Conservation (phyloP, 768 basidiomycete genomes). For the Thelephora ganbajun region DNA sequence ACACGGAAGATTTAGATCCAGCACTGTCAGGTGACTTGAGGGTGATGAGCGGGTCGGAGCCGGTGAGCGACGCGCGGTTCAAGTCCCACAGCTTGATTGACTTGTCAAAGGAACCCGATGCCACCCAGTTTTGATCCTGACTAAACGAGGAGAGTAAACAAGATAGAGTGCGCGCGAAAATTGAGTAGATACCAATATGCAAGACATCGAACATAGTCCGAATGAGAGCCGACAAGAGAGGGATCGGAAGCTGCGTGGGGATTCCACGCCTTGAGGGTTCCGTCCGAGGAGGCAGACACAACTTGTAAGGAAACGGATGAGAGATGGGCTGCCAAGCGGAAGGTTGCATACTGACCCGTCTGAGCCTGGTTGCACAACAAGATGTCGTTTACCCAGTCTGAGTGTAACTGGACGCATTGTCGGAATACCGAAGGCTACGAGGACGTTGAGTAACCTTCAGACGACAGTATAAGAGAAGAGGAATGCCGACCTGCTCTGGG, state of each 20-base stretch:
- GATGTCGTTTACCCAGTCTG: slow-evolving; percentile 96
- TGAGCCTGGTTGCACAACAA: slow-evolving; percentile 85
- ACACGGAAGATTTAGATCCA: slow-evolving; percentile 57
- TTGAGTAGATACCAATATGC: slow-evolving; percentile 42
- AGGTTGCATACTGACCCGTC: slow-evolving; percentile 36
- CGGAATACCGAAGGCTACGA: slow-evolving; percentile 52
- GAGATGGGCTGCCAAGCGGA: neutral
- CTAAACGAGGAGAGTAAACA: slow-evolving; percentile 22
- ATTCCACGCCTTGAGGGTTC: slow-evolving; percentile 86
- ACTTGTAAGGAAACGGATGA: slow-evolving; percentile 27
- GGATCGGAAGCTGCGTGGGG: slow-evolving; percentile 66
- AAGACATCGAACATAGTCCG: slow-evolving; percentile 80
- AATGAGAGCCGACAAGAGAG: slow-evolving; percentile 53
- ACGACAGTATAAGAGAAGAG: neutral
- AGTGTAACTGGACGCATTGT: slow-evolving; percentile 80
- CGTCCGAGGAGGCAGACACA: slow-evolving; percentile 90
- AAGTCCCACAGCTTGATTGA: slow-evolving; percentile 94
- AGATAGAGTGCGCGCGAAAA: neutral
- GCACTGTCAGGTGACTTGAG: slow-evolving; percentile 54
- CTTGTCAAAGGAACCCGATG: slow-evolving; percentile 89
- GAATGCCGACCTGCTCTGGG: slow-evolving; percentile 31
- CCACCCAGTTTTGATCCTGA: slow-evolving; percentile 75
- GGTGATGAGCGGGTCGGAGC: slow-evolving; percentile 43
- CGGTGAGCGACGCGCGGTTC: slow-evolving; percentile 20
- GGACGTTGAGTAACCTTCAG: neutral